Base-by-base conservation (phyloP, 371 early-diverging fungal species). In the Smittium mucronatum region DNA sequence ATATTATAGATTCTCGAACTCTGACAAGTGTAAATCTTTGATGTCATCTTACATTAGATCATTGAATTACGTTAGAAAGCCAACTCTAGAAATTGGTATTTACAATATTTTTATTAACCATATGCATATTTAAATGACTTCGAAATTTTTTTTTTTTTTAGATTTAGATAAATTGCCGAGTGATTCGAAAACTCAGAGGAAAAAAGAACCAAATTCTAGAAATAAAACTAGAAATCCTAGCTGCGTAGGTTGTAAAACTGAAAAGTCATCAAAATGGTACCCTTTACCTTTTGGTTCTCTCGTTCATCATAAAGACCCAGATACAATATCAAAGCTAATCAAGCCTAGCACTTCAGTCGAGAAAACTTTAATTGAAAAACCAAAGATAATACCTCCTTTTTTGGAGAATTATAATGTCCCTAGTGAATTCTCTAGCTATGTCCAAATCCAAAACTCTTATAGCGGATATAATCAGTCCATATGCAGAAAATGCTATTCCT, bases 401-500 rank as follows among this genome's bases (percentile, higher is more conserved):
- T 5, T 11, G 21, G 21, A 5, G 21, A 47, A 47, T 47, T 11
- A 5, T 33, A 61, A 26, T 16, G 5, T 26, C 5, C 11, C 30
- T 64, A 36, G 64, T 33, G 36, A 36, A 2, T 5, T 16, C 32
- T 16, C 32, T 21, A 26, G 64, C 32, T 25, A 64, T 21, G 36
- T 64, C 5, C 25, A 71, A 76, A 2, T 83, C 77, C 36, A 84
- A 78, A 47, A 11, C 21, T 21, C 47, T 47, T 5, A 47, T 11
- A 21, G 21, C 5, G 21, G 47, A 5, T 47, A 47, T 47, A 47
- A 47, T 47, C 63, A 77, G n/a, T 84, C 87, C 0, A 76, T 88
- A n/a, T 92, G 93, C 70, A 75, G 82, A 63, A 84, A 86, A 26
- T 92, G 93, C 70, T 86, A 86, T 34, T 77, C 80, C 26, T 83